Percentiles rank a stretch among this genome's conserved stretches.
These are phyloP conservation scores for Vitis cinerea DNA, from an alignment of 164 flowering plant genomes.

Conservation along the genomic window DNA sequence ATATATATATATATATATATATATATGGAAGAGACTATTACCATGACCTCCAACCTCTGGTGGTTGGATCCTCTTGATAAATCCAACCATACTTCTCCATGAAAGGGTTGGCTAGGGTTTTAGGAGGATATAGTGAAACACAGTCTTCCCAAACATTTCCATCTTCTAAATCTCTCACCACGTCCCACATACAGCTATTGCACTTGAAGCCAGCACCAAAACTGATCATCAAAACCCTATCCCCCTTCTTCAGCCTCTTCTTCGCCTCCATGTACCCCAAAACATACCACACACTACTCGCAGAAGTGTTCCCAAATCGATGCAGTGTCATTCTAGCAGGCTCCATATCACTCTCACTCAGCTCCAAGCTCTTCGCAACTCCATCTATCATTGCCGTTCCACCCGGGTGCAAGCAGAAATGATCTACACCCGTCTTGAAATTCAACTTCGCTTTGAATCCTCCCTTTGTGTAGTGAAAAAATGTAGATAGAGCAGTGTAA, in stretches of 20 bases:
- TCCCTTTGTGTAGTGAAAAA: no score
- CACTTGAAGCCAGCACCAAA: conserved; percentile 81
- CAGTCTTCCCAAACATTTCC: conserved; percentile 62
- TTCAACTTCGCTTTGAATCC: conserved; percentile 16
- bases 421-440: conserved; percentile 50
- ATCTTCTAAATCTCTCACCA: conserved; percentile 52
- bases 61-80: conserved; percentile 7
- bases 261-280: conserved; percentile 78
- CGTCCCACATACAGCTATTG: conserved; percentile 71
- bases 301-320: conserved; percentile 70
- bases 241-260: conserved; percentile 49
- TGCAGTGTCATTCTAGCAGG: conserved; percentile 72
- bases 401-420: conserved; percentile 62
- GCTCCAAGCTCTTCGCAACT: conserved; percentile 40
- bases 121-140: conserved; percentile 48
- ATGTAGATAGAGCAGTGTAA: no score
- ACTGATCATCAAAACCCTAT: conserved; percentile 56
- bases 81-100: conserved; percentile 59
- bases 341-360: conserved; percentile 50
- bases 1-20: no score
- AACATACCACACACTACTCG: conserved; percentile 72
- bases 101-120: conserved; percentile 47
- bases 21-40: no score
- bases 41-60: no score
- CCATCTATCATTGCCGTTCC: conserved; percentile 57